Evolutionary conservation across 495 filamentous ascomycete genomes (phyloP), one percentile per base, ranked within the genome.

Genomic region (Podospora fimiseda): DNA sequence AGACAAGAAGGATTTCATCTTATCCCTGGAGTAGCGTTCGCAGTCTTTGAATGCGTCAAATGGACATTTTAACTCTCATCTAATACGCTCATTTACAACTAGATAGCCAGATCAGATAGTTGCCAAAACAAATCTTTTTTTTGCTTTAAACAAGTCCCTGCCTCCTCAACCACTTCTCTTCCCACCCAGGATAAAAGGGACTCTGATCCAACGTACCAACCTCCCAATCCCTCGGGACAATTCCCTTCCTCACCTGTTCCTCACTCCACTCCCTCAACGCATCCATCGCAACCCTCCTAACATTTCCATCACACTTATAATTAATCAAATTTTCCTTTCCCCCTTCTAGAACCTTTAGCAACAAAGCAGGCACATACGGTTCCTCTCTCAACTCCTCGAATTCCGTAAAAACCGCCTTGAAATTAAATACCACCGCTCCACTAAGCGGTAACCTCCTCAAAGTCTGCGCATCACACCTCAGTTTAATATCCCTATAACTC

Each of bases 401-500:
- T 0, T 86, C 86, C 2, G 89, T 93, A 70, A 96, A 95, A 0
- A 95, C 65, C 0, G 85, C 90, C 63, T 93, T 95, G 80, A 91
- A 96, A 63, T 95, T 96, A 70, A 96, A 95, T 2, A 89, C 79
- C 8, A 96, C 70, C 0, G 77, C 83, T 0, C 79, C 88, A 0
- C 84, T 87, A 3, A 96, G 67, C 2, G 90, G 90, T 1, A 95
- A 72, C 21, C 90, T 79, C 11, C 90, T 82, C 15, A 96, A 75
- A 0, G 90, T 96, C 68, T 96, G 90, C 88, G 89, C 93, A 64
- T 96, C 90, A 2, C 93, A 89, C n/a, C 90, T 81, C 13, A 96
- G 76, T 51, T 84, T 68, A 57, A 86, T 74, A 19, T 87, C 80
- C 0, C 77, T 72, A n/a, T 85, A 59, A 6, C 61, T 66, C 5